Conservation (phyloP, 225 moss, liverwort and hornwort genomes). For the Lunularia cruciata region DNA sequence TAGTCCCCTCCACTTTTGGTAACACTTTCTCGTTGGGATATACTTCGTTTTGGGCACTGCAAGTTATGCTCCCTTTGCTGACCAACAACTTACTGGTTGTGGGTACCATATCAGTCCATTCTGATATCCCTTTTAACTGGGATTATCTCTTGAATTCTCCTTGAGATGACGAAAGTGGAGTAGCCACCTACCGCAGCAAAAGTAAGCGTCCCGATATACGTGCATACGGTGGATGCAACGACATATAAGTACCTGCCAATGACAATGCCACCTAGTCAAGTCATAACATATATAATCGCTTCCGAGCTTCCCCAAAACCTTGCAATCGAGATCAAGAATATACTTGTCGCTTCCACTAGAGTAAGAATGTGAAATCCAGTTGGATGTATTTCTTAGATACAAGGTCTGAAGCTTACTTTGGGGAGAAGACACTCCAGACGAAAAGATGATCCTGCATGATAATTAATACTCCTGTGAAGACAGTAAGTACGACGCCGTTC, state of each 20-base stretch:
- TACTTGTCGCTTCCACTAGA: too few species aligned
- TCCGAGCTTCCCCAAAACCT: not conserved
- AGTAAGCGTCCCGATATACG: conserved; percentile 45
- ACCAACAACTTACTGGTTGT: too few species aligned
- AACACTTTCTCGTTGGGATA: too few species aligned
- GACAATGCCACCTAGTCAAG: not conserved
- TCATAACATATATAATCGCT: not conserved
- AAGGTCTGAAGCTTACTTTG: conserved; percentile 51
- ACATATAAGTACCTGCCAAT: conserved; percentile 69
- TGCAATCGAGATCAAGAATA: not conserved
- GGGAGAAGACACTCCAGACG: conserved; percentile 93
- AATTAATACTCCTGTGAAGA: conserved; percentile 65
- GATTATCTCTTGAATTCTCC: conserved; percentile 6
- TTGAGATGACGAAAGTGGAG: conserved; percentile 33
- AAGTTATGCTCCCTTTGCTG: too few species aligned
- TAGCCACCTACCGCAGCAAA: conserved; percentile 53
- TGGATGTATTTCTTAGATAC: too few species aligned
- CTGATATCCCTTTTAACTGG: not conserved
- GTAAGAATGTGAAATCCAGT: not conserved
- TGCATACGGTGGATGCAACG: conserved; percentile 64
- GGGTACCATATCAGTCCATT: not conserved
- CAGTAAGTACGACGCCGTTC: conserved; percentile 66
- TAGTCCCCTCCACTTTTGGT: too few species aligned
- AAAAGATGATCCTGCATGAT: conserved; percentile 80
- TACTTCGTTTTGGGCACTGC: too few species aligned